A percentile compares a stretch with the other conserved stretches of the same genome.
Conservation (phyloP, 2,329 filamentous ascomycete species). For the Orbilia brochopaga region DNA sequence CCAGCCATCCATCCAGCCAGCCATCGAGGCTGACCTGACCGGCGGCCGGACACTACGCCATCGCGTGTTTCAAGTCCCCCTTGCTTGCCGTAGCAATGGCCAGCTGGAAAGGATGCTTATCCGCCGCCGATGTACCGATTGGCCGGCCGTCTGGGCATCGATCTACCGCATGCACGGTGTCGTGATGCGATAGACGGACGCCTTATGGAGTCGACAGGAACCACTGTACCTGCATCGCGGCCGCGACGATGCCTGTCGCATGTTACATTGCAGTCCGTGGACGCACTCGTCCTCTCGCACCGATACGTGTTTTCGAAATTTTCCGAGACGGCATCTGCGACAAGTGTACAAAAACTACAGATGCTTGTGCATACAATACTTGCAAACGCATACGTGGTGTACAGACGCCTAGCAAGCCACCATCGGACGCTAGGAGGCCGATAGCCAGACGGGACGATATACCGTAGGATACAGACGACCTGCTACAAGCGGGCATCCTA, state of each 20-base stretch:
- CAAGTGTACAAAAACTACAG: background rate
- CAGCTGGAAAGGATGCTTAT: background rate
- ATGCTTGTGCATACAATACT: too few relatives aligned
- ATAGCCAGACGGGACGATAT: background rate
- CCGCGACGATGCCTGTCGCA: slow-evolving; percentile 9
- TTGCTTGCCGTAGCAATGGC: slow-evolving; percentile 1
- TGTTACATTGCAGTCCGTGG: slow-evolving; percentile 6
- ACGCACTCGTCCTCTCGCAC: background rate
- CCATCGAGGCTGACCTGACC: background rate
- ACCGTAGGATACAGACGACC: background rate
- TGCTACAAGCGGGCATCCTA: background rate
- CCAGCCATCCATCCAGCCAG: slow-evolving; percentile 9
- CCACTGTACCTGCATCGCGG: background rate
- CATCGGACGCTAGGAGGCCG: background rate
- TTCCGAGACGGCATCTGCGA: slow-evolving; percentile 3
- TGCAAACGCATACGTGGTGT: background rate
- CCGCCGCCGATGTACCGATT: background rate
- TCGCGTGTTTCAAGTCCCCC: slow-evolving; percentile 46
- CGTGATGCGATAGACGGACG: slow-evolving; percentile 3
- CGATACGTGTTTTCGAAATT: background rate
- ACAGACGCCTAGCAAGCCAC: background rate
- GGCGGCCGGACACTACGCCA: slow-evolving; percentile 23
- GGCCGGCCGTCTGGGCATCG: background rate
- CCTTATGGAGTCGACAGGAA: background rate
- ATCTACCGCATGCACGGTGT: slow-evolving; percentile 5